A percentile compares a stretch with the other conserved stretches of the same genome.
Evolutionary conservation across 78 protist genomes (phyloP).

Genomic region (Capsaspora owczarzaki): DNA sequence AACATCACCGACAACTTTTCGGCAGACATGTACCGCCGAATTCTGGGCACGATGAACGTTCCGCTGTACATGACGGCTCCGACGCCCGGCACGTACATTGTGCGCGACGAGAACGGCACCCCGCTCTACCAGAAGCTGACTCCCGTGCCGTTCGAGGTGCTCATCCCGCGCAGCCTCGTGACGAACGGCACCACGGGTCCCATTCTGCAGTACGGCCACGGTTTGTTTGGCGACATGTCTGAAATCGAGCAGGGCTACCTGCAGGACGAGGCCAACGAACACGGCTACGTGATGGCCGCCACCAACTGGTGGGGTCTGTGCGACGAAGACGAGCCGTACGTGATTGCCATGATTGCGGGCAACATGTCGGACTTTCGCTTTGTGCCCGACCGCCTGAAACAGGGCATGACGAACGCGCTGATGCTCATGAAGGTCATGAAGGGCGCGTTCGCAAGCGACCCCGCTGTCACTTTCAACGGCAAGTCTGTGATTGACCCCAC

Average conservation of each 20-base stretch:
- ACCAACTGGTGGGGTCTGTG: slow-evolving; percentile 8
- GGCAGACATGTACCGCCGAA: too few species aligned
- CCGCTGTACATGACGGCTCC: too few species aligned
- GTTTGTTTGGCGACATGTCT: slow-evolving; percentile 1
- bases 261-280: neutral
- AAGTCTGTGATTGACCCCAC: neutral
- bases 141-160: neutral
- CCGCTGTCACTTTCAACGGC: neutral
- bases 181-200: neutral
- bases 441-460: neutral
- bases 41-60: too few species aligned
- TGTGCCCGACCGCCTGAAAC: slow-evolving; percentile 1
- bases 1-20: too few species aligned
- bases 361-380: neutral
- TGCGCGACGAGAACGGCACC: too few species aligned
- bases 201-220: slow-evolving; percentile 10
- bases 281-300: slow-evolving; percentile 2
- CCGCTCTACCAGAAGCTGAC: neutral
- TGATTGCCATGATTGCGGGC: neutral
- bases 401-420: neutral
- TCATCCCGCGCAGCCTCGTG: neutral
- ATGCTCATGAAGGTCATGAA: neutral
- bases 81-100: too few species aligned
- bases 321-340: neutral
- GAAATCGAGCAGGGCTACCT: neutral